Base-by-base conservation (phyloP, 805 yeast genomes). In the Teunomyces tritomae region DNA sequence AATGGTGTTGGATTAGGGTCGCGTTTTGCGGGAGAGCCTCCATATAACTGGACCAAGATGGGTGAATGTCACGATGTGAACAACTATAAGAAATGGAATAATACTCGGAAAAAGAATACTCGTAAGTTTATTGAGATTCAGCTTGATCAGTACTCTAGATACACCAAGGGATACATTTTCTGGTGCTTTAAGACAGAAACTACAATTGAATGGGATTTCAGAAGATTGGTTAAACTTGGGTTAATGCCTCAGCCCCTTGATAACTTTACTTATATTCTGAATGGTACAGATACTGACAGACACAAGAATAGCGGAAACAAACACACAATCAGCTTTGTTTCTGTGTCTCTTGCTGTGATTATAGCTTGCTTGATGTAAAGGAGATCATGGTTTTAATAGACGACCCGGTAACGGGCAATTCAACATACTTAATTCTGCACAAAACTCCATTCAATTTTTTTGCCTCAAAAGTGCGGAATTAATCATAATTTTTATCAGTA, bases 151-250 rank as follows among this genome's bases (percentile, higher is more conserved):
- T 84, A 73, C 58, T 68, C 67, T 16, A 54, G 68, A 45, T 50
- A 59, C 41, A 69, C 74, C 30, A 67, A 68, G 8, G 89, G 89
- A 0, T 84, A 84, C 80, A 77, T 84, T 33, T 84, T 83, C 57
- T 85, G 89, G 90, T 80, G 82, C 55, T 84, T 76, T 68, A 84
- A 83, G 59, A 83, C 88, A 0, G 90, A 85, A 57, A 61, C 66
- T 47, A 79, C 87, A 1, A 67, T 79, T 16, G 89, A 83, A 59
- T 84, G 89, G 89, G 88, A 84, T 58, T 77, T 82, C 57, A 58
- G 68, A 46, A 66, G 74, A 45, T 70, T 85, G 55, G 74, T 79
- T 7, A 62, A 73, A 14, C 58, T 70, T 29, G 79, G 70, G 3
- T 59, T 85, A 42, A 79, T 85, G 65, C 91, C 91, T 1, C 77